Conservation (phyloP, 1,284 basidiomycete species). For the Trichosporon sp. region DNA sequence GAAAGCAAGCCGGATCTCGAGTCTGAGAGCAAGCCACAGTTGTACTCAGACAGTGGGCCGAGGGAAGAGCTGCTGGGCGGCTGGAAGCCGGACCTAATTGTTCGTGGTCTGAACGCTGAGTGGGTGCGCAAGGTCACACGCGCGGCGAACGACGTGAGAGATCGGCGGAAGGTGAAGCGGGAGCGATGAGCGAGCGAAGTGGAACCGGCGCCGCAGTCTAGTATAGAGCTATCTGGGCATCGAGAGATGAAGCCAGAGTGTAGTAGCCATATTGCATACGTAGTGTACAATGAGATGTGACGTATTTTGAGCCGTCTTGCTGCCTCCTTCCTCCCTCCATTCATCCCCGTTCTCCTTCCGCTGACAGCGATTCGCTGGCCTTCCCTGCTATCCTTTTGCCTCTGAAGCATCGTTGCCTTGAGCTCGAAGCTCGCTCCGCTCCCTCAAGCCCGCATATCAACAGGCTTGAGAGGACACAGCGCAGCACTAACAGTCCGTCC, state of each 20-base stretch:
- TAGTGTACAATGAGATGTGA: neutral
- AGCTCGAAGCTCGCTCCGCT: neutral
- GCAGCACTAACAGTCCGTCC: slow-evolving; percentile 86
- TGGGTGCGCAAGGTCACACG: slow-evolving; percentile 19
- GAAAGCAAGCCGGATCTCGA: neutral
- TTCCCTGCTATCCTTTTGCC: too few species aligned
- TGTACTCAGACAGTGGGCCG: neutral
- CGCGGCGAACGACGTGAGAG: neutral
- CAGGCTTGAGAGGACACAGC: slow-evolving; percentile 60
- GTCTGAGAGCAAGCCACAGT: neutral
- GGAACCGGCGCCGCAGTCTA: too few species aligned
- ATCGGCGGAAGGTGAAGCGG: neutral
- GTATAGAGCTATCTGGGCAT: too few species aligned
- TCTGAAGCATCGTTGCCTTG: neutral
- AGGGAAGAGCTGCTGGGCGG: neutral
- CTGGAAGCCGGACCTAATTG: neutral
- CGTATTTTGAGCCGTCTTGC: too few species aligned
- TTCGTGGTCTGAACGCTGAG: slow-evolving; percentile 12
- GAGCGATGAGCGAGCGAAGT: neutral
- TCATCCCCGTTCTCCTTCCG: neutral
- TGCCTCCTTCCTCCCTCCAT: neutral
- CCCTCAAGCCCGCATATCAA: slow-evolving; percentile 23
- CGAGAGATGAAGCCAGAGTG: too few species aligned
- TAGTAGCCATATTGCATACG: neutral
- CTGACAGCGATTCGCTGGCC: too few species aligned